phyloP scores from a whole-genome alignment of 345 rosid genomes.

The Diplotaxis tenuifolia region DNA sequence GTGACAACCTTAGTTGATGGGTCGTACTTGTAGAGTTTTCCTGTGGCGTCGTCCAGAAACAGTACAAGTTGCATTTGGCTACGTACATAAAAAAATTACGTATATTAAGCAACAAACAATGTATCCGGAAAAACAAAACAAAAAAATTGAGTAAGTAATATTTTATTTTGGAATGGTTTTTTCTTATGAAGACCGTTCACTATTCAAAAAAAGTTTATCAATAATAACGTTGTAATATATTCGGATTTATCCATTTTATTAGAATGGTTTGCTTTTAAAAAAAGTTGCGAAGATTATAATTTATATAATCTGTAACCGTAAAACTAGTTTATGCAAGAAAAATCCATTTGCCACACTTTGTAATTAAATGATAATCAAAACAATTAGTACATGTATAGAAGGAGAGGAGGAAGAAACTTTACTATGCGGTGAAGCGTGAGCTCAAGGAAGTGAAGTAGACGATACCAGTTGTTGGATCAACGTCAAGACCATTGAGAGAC shows the following conservation, averaged over 20 bases:
- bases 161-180: background rate
- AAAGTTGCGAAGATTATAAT: background rate
- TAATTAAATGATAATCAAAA: background rate
- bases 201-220: background rate
- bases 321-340: background rate
- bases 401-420: background rate
- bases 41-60: constrained; percentile 21
- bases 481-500: constrained; percentile 41
- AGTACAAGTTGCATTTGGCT: constrained; percentile 25
- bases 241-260: background rate
- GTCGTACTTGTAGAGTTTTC: constrained; percentile 34
- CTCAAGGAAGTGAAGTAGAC: constrained; percentile 49
- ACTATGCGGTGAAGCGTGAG: constrained; percentile 27
- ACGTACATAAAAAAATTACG: background rate
- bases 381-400: background rate
- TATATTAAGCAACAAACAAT: background rate
- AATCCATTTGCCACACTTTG: background rate
- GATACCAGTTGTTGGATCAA: constrained; percentile 37
- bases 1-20: constrained; percentile 28
- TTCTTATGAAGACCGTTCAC: background rate
- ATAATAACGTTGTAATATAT: background rate
- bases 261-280: background rate
- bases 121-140: background rate
- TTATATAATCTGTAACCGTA: background rate
- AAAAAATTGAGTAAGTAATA: background rate